phyloP scores from a whole-genome alignment of 495 filamentous ascomycete species.

The Penicillium atrosanguineum region DNA sequence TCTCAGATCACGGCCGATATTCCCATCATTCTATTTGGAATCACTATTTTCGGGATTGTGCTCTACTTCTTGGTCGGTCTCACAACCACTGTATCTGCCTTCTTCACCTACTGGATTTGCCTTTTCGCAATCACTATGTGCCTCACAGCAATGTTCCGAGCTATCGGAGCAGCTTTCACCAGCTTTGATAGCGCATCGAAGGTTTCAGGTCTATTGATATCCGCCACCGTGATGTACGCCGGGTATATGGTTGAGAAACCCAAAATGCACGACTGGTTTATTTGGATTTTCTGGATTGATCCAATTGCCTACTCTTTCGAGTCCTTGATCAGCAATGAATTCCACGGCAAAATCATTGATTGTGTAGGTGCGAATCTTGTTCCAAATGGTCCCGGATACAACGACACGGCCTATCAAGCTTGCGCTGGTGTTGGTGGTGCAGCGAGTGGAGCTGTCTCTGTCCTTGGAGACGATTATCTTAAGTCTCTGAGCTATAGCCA shows the following conservation, averaged over 20 bases:
- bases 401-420: constrained; percentile 26
- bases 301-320: constrained; percentile 70
- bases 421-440: constrained; percentile 52
- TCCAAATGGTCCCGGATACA: constrained; percentile 23
- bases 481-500: constrained; percentile 40
- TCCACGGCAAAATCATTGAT: constrained; percentile 44
- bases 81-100: constrained; percentile 37
- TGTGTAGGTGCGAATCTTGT: constrained; percentile 46
- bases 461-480: constrained; percentile 45
- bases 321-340: constrained; percentile 61
- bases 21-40: constrained; percentile 56
- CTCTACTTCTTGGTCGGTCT: constrained; percentile 67
- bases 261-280: constrained; percentile 69
- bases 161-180: constrained; percentile 39
- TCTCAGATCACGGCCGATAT: constrained; percentile 64
- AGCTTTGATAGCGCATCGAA: constrained; percentile 49
- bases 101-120: constrained; percentile 47
- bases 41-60: constrained; percentile 60
- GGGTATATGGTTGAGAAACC: constrained; percentile 56
- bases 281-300: constrained; percentile 66
- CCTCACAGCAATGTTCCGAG: constrained; percentile 46
- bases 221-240: constrained; percentile 51
- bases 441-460: constrained; percentile 30
- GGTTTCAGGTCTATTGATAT: constrained; percentile 37
- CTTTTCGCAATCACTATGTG: constrained; percentile 32